Percentiles rank a stretch among this genome's conserved stretches.
Conservation (phyloP, 257 asterid species). For the Solanum pimpinellifolium region DNA sequence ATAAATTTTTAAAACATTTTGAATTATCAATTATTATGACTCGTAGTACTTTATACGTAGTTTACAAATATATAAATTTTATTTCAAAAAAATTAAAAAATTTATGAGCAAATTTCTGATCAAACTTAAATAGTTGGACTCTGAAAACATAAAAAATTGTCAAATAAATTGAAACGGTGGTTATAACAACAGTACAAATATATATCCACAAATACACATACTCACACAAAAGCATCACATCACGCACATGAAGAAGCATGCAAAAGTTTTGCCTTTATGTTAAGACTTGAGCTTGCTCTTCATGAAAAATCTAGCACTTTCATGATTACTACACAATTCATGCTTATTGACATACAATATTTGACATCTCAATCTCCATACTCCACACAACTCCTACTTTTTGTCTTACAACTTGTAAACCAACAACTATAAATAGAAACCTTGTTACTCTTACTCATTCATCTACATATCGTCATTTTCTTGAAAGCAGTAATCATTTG, state of each 20-base stretch:
- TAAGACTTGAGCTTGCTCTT: neutral
- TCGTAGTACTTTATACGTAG: no score
- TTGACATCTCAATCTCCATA: neutral
- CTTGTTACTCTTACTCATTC: neutral
- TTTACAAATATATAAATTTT: no score
- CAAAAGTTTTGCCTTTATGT: neutral
- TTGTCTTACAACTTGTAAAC: neutral
- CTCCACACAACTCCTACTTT: neutral
- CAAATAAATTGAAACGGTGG: no score
- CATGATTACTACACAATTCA: neutral
- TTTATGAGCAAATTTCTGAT: rapidly evolving
- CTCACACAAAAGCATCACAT: neutral
- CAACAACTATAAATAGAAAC: neutral
- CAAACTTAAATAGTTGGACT: no score
- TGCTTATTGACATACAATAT: neutral
- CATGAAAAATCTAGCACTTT: neutral
- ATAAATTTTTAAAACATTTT: no score
- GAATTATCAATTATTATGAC: no score
- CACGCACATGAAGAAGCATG: neutral
- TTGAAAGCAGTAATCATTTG: neutral
- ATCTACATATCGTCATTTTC: neutral
- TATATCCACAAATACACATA: neutral
- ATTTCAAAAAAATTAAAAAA: no score
- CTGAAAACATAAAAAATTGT: no score
- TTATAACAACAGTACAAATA: neutral